Evolutionary conservation across 1,284 basidiomycete genomes (phyloP).

Genomic region (Hymenochaete sp.): DNA sequence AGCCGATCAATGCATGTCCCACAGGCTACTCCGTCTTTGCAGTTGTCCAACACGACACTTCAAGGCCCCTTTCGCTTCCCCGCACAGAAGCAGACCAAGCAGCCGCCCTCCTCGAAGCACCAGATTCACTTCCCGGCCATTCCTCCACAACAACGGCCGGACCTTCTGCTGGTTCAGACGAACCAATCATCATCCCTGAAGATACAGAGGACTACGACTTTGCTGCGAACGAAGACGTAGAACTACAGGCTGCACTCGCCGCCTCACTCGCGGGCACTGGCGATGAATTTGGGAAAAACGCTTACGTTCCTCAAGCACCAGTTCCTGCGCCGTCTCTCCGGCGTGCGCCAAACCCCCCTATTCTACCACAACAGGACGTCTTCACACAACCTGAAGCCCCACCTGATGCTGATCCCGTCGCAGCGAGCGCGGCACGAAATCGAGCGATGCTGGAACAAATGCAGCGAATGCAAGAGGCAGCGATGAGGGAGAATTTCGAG

Average conservation of each 20-base stretch:
- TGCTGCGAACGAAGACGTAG: slow-evolving; percentile 81
- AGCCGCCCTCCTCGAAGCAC: slow-evolving; percentile 39
- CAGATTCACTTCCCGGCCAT: slow-evolving; percentile 27
- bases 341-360: slow-evolving; percentile 12
- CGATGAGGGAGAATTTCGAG: slow-evolving; percentile 49
- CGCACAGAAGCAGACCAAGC: slow-evolving; percentile 59
- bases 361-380: not conserved
- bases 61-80: slow-evolving; percentile 40
- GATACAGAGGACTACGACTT: slow-evolving; percentile 29
- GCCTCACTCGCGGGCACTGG: slow-evolving; percentile 50
- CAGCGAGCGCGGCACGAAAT: slow-evolving; percentile 58
- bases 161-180: not conserved
- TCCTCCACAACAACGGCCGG: slow-evolving; percentile 14
- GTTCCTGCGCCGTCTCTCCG: slow-evolving; percentile 8
- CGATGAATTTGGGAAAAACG: not conserved
- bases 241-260: slow-evolving; percentile 78
- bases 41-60: slow-evolving; percentile 49
- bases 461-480: slow-evolving; percentile 59
- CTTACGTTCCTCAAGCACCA: slow-evolving; percentile 3
- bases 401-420: slow-evolving; percentile 46
- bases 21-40: slow-evolving; percentile 87
- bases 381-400: slow-evolving; percentile 9
- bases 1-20: not conserved
- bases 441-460: slow-evolving; percentile 55
- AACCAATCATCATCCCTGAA: slow-evolving; percentile 15